Evolutionary conservation across 495 filamentous ascomycete species (phyloP).

Genomic region (Xylaria telfairii): DNA sequence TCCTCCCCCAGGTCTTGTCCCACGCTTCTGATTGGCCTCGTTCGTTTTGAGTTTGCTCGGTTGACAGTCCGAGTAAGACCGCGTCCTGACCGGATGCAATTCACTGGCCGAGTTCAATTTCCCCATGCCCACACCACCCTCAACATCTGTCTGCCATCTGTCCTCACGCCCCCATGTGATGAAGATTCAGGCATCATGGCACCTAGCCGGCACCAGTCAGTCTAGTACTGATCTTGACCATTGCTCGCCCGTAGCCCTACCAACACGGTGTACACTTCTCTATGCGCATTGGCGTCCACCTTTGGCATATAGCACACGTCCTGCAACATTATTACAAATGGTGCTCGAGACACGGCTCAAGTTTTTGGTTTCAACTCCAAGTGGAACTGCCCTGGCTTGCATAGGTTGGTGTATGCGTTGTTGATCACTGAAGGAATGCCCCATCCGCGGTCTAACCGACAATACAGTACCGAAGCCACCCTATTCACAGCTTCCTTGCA

Average conservation of each 20-base stretch:
- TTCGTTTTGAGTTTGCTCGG: background rate
- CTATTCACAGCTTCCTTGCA: background rate
- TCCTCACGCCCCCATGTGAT: background rate
- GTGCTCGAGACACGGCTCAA: background rate
- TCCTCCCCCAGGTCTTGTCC: background rate
- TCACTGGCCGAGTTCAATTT: conserved; percentile 1
- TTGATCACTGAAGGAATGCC: conserved; percentile 1
- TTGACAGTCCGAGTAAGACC: conserved; percentile 1
- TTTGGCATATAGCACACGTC: background rate
- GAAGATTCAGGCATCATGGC: background rate
- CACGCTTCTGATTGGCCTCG: background rate
- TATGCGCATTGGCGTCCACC: background rate
- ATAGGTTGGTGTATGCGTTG: background rate
- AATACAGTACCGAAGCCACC: background rate
- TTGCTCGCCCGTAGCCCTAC: background rate
- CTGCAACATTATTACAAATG: background rate
- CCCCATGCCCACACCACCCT: conserved; percentile 21
- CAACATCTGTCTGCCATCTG: background rate
- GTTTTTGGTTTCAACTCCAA: background rate
- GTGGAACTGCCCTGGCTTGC: background rate
- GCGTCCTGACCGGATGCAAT: too few species aligned
- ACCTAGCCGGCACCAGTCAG: background rate
- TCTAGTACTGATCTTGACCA: background rate
- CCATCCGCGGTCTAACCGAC: conserved; percentile 2
- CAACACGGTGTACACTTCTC: background rate